Evolutionary conservation across 2,329 filamentous ascomycete genomes (phyloP).

Genomic region (Penicillium glabrum): DNA sequence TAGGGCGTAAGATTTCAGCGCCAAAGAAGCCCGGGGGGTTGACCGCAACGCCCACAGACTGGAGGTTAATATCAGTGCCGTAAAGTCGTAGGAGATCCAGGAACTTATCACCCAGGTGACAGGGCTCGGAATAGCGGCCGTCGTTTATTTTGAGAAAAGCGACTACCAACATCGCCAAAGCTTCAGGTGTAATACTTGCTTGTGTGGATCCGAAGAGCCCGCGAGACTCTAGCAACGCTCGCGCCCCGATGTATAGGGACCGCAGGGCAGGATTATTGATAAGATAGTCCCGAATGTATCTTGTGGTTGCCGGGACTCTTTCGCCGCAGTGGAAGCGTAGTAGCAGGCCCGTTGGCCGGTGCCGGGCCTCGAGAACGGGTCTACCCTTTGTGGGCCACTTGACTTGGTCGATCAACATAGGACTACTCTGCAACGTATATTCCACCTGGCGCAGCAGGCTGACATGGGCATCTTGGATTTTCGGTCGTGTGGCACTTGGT

Average conservation of each 20-base stretch:
- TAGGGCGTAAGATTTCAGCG: slow-evolving; percentile 12
- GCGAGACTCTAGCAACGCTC: slow-evolving; percentile 52
- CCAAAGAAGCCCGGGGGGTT: slow-evolving; percentile 48
- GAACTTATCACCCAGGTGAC: slow-evolving; percentile 45
- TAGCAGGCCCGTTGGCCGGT: slow-evolving; percentile 50
- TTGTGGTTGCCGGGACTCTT: slow-evolving; percentile 38
- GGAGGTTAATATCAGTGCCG: slow-evolving; percentile 44
- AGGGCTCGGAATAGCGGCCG: slow-evolving; percentile 26
- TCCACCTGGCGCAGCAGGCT: slow-evolving; percentile 26
- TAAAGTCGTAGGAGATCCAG: slow-evolving; percentile 54
- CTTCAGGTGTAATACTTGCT: slow-evolving; percentile 56
- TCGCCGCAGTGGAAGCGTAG: slow-evolving; percentile 54
- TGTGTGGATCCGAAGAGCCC: slow-evolving; percentile 48
- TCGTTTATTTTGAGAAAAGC: slow-evolving; percentile 51
- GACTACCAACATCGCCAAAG: slow-evolving; percentile 58
- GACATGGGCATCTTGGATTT: slow-evolving; percentile 25
- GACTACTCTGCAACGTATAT: slow-evolving; percentile 18
- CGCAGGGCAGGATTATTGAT: slow-evolving; percentile 51
- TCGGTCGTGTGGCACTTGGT: slow-evolving; percentile 36
- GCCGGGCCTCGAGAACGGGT: slow-evolving; percentile 37
- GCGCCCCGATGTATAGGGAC: slow-evolving; percentile 51
- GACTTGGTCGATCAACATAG: slow-evolving; percentile 21
- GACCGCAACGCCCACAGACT: slow-evolving; percentile 49
- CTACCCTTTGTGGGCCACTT: slow-evolving; percentile 24
- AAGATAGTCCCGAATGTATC: slow-evolving; percentile 49